Conservation (phyloP, 768 basidiomycete species). For the Xerocomus brunneocitrinus region DNA sequence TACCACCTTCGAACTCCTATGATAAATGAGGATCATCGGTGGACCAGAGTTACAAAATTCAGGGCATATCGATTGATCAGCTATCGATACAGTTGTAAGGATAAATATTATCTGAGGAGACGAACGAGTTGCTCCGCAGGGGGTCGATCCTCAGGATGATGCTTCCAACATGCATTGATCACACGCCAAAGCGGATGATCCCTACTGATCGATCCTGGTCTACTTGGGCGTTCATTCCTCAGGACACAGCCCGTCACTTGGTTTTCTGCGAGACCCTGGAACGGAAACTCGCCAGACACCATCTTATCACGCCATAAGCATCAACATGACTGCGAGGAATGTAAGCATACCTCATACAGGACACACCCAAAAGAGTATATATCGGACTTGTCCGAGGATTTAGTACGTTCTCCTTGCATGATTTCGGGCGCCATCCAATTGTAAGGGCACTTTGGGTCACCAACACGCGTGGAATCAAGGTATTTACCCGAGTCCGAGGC, state of each 20-base stretch:
- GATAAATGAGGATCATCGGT: neutral
- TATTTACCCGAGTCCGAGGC: conserved; percentile 20
- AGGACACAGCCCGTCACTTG: neutral
- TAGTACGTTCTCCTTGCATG: conserved; percentile 5
- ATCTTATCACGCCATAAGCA: conserved; percentile 13
- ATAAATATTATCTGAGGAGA: neutral
- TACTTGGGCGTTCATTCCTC: neutral
- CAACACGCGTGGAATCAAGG: conserved; percentile 23
- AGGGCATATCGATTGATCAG: neutral
- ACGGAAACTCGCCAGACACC: conserved; percentile 14
- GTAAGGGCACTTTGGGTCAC: conserved; percentile 6
- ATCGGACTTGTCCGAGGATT: conserved; percentile 15
- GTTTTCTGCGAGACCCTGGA: neutral
- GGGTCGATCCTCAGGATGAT: conserved; percentile 10
- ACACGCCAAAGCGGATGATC: conserved; percentile 16
- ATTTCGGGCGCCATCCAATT: conserved; percentile 30
- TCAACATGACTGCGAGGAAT: neutral
- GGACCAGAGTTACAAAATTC: neutral
- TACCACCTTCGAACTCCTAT: neutral
- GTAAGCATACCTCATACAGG: conserved; percentile 26
- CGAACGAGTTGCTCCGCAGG: conserved; percentile 5
- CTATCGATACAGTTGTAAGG: neutral
- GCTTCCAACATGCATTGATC: conserved; percentile 7
- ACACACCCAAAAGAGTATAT: conserved; percentile 28
- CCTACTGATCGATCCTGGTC: conserved; percentile 3